Evolutionary conservation across 2,329 filamentous ascomycete genomes (phyloP), one percentile per base, ranked within the genome.

Genomic region (Nemania serpens): DNA sequence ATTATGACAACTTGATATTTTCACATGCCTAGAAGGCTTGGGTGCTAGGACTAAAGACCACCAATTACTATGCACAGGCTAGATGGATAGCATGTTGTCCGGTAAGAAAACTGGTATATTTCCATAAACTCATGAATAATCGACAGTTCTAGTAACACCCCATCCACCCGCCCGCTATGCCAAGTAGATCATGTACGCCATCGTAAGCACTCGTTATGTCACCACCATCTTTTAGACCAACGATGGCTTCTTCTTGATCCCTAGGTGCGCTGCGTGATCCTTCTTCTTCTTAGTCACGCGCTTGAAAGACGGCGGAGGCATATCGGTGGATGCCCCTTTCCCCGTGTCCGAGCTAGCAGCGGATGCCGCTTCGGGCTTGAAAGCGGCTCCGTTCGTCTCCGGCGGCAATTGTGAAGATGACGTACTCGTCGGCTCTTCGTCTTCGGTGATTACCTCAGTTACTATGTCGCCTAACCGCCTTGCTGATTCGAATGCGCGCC

Each of bases 211-310:
- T 15, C 15, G 12, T 34, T 13, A 29, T 36, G 12, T 2, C 36
- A 49, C 5, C 12, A 25, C 15, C 37, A 13, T 12, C 5, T 1
- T 22, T 65, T 46, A 88, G 4, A 86, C 82, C 17, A 88, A 70
- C 0, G 83, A 79, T 15, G 83, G 79, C 77, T 93, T 94, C 82
- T 91, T 95, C 81, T 97, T 97, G 70, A 97, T 93, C 1, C 93
- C 93, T 50, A 97, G 76, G 20, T 88, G 79, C 13, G 89, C 87
- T 0, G 87, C 80, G 59, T 90, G 84, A 61, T 95, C 88, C 76
- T 95, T 96, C 79, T 97, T 98, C 78, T 91, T 89, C 79, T 96
- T 97, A 50, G 89, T 82, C 45, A 87, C 85, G 62, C 90, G 82
- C 75, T 90, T 90, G 71, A 94, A 96, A 0, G 85, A 86, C 2